Percentiles rank a stretch among this genome's conserved stretches.
Evolutionary conservation across 305 asterid species (phyloP).

Genomic region (Fraxinus latifolia): DNA sequence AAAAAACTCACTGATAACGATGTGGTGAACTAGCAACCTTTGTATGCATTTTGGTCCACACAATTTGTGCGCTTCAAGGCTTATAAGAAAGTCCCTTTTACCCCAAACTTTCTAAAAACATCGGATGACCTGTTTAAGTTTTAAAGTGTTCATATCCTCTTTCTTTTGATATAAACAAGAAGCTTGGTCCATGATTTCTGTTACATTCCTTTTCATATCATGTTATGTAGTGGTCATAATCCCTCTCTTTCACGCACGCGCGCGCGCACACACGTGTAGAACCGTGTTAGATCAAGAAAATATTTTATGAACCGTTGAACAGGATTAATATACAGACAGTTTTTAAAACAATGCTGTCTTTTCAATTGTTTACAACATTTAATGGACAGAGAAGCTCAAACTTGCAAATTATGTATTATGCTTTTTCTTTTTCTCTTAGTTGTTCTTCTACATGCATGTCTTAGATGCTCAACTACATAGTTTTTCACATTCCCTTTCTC

Average conservation of each 20-base stretch:
- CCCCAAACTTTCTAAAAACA: neutral
- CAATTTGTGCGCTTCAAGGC: neutral
- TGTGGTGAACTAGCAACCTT: neutral
- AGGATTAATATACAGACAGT: neutral
- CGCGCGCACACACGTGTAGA: neutral
- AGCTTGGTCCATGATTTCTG: neutral
- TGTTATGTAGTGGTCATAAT: neutral
- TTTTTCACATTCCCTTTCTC: slow-evolving; percentile 1
- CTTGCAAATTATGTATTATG: neutral
- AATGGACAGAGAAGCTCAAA: neutral
- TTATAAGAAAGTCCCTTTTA: neutral
- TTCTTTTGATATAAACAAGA: neutral
- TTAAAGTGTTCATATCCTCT: neutral
- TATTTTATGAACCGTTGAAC: neutral
- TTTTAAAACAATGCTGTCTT: neutral
- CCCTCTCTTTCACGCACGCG: neutral
- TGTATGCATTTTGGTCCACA: neutral
- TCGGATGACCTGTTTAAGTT: neutral
- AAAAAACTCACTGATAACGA: neutral
- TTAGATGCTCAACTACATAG: neutral
- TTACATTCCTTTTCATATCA: neutral
- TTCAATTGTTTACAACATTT: neutral
- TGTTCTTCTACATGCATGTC: neutral
- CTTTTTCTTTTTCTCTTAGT: neutral
- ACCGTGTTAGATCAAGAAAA: neutral